These are phyloP conservation scores for Dissophora ornata DNA, from an alignment of 192 early-diverging fungal genomes.

Conservation along the genomic window DNA sequence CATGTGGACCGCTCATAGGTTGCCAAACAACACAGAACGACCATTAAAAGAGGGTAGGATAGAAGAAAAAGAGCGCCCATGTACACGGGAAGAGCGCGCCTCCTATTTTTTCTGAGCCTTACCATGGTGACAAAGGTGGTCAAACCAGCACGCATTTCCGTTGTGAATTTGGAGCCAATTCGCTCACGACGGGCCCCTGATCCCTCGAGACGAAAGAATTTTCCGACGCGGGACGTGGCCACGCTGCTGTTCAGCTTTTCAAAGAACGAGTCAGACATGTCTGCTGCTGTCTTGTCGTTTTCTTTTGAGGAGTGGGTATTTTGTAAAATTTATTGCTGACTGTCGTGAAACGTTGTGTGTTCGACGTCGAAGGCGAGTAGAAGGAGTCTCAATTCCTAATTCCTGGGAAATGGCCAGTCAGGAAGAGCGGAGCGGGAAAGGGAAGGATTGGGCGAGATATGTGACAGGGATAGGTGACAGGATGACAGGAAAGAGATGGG, in stretches of 20 bases:
- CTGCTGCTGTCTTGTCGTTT: background rate
- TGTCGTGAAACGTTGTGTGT: too few relatives aligned
- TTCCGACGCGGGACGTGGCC: slow-evolving; percentile 65
- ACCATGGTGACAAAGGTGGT: slow-evolving; percentile 79
- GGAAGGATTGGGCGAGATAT: too few relatives aligned
- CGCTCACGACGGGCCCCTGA: slow-evolving; percentile 60
- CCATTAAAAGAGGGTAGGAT: background rate
- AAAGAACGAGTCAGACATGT: slow-evolving; percentile 11
- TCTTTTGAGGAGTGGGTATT: too few relatives aligned
- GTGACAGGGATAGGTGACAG: too few relatives aligned
- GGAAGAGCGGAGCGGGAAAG: too few relatives aligned
- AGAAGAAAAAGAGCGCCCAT: slow-evolving; percentile 1
- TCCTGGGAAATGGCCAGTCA: too few relatives aligned
- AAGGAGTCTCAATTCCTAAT: too few relatives aligned
- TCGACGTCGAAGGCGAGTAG: too few relatives aligned
- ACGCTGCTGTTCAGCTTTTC: slow-evolving; percentile 39
- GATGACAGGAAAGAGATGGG: too few relatives aligned
- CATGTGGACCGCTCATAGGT: too few relatives aligned
- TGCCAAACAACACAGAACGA: too few relatives aligned
- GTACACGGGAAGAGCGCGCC: background rate
- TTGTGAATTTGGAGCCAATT: slow-evolving; percentile 70
- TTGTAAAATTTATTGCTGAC: too few relatives aligned
- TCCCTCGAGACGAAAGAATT: slow-evolving; percentile 64
- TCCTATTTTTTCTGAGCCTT: background rate
- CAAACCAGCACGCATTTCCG: slow-evolving; percentile 74